These are phyloP conservation scores for Nepenthes gracilis DNA, from an alignment of 148 eudicot species.

Conservation along the genomic window DNA sequence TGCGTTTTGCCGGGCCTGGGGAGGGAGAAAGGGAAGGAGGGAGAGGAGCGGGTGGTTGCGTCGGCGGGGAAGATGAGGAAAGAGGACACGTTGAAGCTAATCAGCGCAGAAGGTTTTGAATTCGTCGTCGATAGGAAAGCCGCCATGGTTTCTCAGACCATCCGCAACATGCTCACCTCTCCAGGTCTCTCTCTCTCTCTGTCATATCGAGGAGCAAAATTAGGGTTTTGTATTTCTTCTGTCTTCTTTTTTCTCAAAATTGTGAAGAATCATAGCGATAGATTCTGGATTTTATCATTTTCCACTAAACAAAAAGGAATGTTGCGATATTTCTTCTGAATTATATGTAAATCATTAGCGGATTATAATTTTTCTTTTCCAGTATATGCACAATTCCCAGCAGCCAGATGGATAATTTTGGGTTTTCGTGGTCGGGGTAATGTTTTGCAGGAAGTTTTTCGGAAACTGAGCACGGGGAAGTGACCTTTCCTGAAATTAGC, in stretches of 20 bases:
- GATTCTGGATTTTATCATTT: not conserved
- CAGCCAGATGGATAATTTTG: too few relatives aligned
- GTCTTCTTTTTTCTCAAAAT: too few relatives aligned
- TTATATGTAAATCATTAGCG: too few relatives aligned
- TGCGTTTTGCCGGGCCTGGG: too few relatives aligned
- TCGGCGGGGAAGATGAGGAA: constrained; percentile 39
- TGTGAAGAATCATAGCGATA: too few relatives aligned
- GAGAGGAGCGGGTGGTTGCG: too few relatives aligned
- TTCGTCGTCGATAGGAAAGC: constrained; percentile 84
- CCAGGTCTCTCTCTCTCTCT: constrained; percentile 42
- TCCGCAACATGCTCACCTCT: constrained; percentile 93
- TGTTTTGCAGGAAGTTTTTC: constrained; percentile 52
- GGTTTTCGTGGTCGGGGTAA: not conserved
- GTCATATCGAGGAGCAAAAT: not conserved
- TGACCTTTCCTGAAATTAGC: constrained; percentile 89
- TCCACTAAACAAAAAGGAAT: not conserved
- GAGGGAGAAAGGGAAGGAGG: too few relatives aligned
- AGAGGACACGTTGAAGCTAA: constrained; percentile 75
- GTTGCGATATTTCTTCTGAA: too few relatives aligned
- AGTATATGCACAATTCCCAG: too few relatives aligned
- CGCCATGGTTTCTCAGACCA: constrained; percentile 96
- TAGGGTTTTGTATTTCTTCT: constrained; percentile 17
- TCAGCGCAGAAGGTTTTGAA: constrained; percentile 95
- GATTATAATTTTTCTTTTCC: too few relatives aligned
- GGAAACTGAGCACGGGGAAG: constrained; percentile 66